Evolutionary conservation across 192 early-diverging fungal genomes (phyloP).

Genomic region (Backusella tarrabulga): DNA sequence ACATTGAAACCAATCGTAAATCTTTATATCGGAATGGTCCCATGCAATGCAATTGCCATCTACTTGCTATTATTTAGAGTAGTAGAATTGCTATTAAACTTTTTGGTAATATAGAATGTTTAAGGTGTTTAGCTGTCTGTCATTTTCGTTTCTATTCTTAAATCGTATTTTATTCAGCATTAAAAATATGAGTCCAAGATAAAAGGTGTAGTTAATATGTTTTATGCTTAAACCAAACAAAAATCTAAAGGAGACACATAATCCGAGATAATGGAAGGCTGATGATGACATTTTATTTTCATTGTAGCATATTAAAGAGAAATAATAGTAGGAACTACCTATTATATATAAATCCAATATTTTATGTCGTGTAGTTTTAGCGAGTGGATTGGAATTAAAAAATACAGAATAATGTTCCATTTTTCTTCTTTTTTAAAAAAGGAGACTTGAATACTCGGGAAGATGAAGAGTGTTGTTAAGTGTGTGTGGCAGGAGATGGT

Average conservation of each 20-base stretch:
- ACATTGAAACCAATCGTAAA: not conserved
- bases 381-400: too few relatives aligned
- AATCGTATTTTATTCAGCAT: too few relatives aligned
- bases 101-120: too few relatives aligned
- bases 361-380: too few relatives aligned
- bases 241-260: not conserved
- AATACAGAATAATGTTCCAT: too few relatives aligned
- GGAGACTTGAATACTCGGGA: too few relatives aligned
- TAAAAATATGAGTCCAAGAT: not conserved
- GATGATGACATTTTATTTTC: not conserved
- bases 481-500: too few relatives aligned
- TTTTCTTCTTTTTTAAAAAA: too few relatives aligned
- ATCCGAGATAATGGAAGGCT: not conserved
- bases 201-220: not conserved
- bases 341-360: not conserved
- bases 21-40: not conserved
- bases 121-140: too few relatives aligned
- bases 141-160: too few relatives aligned
- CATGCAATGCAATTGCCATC: not conserved
- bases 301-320: not conserved
- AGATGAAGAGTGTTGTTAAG: too few relatives aligned
- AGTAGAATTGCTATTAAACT: not conserved
- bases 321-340: not conserved
- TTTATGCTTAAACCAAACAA: too few relatives aligned
- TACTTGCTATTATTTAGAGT: not conserved